Evolutionary conservation across 73 alveolate species (phyloP).

Genomic region (Stentor roeselii): DNA sequence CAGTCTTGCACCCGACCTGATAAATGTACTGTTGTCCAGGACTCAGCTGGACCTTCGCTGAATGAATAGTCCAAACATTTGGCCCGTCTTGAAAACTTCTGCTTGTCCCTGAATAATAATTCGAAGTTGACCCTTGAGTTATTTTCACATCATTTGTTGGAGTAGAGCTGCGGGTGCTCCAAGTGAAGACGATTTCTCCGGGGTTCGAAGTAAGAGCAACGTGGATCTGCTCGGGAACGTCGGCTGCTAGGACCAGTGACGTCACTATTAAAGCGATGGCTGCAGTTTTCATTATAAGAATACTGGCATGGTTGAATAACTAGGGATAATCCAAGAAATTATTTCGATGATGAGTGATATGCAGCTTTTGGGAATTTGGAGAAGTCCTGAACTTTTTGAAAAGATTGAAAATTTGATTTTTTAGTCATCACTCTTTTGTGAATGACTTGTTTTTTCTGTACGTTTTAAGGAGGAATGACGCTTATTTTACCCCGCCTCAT

Average conservation of each 20-base stretch:
- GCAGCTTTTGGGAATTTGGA: too few relatives aligned
- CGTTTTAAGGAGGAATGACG: too few relatives aligned
- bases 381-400: too few relatives aligned
- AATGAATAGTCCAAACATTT: background rate
- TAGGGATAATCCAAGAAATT: too few relatives aligned
- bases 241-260: constrained; percentile 3
- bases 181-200: background rate
- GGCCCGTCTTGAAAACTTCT: background rate
- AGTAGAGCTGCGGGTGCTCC: background rate
- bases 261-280: too few relatives aligned
- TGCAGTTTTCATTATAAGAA: too few relatives aligned
- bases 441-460: too few relatives aligned
- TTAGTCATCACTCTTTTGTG: too few relatives aligned
- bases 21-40: background rate
- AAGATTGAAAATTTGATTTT: too few relatives aligned
- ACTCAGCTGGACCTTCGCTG: background rate
- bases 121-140: background rate
- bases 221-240: constrained; percentile 21
- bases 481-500: too few relatives aligned
- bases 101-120: background rate
- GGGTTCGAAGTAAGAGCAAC: background rate
- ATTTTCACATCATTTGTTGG: background rate
- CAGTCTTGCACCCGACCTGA: constrained; percentile 3
- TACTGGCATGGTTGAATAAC: too few relatives aligned
- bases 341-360: too few relatives aligned